phyloP scores from a whole-genome alignment of 768 basidiomycete species.

The Leucosporidium yakuticum region DNA sequence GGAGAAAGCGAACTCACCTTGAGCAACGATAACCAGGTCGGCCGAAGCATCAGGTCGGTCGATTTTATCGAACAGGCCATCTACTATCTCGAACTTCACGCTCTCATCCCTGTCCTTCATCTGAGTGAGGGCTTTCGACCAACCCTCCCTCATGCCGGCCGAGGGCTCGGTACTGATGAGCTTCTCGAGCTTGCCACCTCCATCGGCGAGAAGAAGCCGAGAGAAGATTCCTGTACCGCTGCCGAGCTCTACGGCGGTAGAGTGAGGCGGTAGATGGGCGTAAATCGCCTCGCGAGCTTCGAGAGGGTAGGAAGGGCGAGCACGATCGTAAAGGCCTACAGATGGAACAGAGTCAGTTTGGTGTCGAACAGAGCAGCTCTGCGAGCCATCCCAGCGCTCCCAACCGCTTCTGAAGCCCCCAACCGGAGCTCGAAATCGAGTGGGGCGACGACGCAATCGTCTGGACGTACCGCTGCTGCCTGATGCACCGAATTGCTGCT shows the following conservation, averaged over 20 bases:
- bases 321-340: slow-evolving; percentile 48
- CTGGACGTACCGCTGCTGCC: too few relatives aligned
- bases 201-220: slow-evolving; percentile 45
- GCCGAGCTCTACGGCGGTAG: slow-evolving; percentile 41
- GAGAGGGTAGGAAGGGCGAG: slow-evolving; percentile 73
- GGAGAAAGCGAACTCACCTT: background rate
- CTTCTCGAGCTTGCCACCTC: slow-evolving; percentile 45
- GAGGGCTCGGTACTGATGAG: slow-evolving; percentile 73
- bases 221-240: slow-evolving; percentile 35
- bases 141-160: slow-evolving; percentile 73
- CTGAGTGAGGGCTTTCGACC: slow-evolving; percentile 47
- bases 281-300: slow-evolving; percentile 58
- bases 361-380: too few relatives aligned
- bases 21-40: slow-evolving; percentile 52
- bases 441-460: too few relatives aligned
- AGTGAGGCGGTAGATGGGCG: slow-evolving; percentile 43
- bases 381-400: too few relatives aligned
- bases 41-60: slow-evolving; percentile 63
- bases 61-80: slow-evolving; percentile 67
- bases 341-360: too few relatives aligned
- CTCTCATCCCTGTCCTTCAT: background rate
- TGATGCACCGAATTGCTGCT: too few relatives aligned
- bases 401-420: too few relatives aligned
- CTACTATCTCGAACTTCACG: slow-evolving; percentile 48
- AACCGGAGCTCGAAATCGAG: too few relatives aligned